Percentiles rank a stretch among this genome's conserved stretches.
Conservation (phyloP, 148 eudicot species). For the Rhododendron henanense region DNA sequence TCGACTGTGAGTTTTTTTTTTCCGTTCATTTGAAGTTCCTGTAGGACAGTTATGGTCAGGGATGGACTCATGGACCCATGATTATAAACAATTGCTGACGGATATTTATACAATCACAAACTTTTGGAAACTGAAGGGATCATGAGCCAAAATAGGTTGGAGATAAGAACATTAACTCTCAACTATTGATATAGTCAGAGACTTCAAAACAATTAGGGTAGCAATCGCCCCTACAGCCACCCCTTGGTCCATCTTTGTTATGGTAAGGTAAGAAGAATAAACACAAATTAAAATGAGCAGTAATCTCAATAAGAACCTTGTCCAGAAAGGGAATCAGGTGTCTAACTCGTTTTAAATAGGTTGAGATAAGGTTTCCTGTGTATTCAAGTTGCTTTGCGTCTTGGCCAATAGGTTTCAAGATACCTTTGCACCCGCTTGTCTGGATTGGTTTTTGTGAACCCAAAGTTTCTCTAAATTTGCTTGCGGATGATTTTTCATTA, state of each 20-base stretch:
- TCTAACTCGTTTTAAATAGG: background rate
- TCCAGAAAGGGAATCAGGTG: background rate
- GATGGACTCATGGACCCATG: background rate
- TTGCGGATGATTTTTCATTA: background rate
- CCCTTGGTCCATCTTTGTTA: background rate
- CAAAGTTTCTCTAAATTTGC: background rate
- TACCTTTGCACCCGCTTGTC: background rate
- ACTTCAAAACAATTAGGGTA: background rate
- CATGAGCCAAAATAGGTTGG: background rate
- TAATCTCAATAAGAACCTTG: background rate
- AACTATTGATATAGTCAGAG: background rate
- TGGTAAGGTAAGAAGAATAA: background rate
- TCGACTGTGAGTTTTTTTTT: background rate
- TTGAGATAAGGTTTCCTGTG: background rate
- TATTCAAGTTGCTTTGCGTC: background rate
- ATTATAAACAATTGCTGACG: background rate
- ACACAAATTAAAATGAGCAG: background rate
- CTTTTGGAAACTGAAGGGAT: background rate
- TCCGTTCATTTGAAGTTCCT: background rate
- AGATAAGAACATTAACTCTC: background rate
- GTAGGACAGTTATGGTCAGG: background rate
- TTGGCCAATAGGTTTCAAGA: background rate
- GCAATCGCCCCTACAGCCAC: background rate
- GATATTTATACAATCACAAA: background rate
- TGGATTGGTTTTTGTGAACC: background rate